Conservation (phyloP, 2,329 filamentous ascomycete genomes). For the Bipolaris sorokiniana region DNA sequence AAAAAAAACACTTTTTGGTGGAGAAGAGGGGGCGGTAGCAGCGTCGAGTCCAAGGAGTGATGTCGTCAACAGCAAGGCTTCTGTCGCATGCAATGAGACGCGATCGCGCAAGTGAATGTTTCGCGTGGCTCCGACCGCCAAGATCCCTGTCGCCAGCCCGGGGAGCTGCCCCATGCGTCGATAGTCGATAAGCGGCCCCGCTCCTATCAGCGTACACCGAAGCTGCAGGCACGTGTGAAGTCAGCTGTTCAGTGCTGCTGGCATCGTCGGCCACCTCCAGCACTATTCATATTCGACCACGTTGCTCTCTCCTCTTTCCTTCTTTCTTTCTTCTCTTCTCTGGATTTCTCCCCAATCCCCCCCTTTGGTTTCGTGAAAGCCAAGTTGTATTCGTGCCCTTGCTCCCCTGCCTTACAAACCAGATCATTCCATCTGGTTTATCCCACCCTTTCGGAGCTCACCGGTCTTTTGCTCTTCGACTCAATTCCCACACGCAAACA, state of each 20-base stretch:
- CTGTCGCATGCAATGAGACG: slow-evolving; percentile 16
- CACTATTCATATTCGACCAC: slow-evolving; percentile 17
- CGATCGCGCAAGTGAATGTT: slow-evolving; percentile 18
- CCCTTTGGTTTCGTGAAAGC: slow-evolving; percentile 5
- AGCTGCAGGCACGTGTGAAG: slow-evolving; percentile 24
- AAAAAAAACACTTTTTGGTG: not conserved
- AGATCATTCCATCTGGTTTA: slow-evolving; percentile 7
- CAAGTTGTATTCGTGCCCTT: slow-evolving; percentile 18
- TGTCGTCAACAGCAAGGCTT: slow-evolving; percentile 3
- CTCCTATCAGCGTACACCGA: slow-evolving; percentile 33
- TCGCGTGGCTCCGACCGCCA: slow-evolving; percentile 34
- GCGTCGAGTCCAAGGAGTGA: not conserved
- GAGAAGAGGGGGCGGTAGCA: not conserved
- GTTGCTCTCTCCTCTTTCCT: slow-evolving; percentile 18
- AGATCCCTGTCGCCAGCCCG: slow-evolving; percentile 23
- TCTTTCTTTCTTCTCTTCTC: slow-evolving; percentile 17
- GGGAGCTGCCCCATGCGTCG: slow-evolving; percentile 36
- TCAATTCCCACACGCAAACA: slow-evolving; percentile 13
- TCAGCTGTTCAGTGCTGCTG: slow-evolving; percentile 22
- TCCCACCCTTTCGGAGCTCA: slow-evolving; percentile 13
- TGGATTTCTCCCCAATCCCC: slow-evolving; percentile 20
- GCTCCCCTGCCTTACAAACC: slow-evolving; percentile 5
- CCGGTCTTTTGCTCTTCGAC: slow-evolving; percentile 21
- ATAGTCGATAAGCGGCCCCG: slow-evolving; percentile 37
- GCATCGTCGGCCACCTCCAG: slow-evolving; percentile 19